Conservation (phyloP, 148 eudicot species). For the Vaccinium myrtillus region DNA sequence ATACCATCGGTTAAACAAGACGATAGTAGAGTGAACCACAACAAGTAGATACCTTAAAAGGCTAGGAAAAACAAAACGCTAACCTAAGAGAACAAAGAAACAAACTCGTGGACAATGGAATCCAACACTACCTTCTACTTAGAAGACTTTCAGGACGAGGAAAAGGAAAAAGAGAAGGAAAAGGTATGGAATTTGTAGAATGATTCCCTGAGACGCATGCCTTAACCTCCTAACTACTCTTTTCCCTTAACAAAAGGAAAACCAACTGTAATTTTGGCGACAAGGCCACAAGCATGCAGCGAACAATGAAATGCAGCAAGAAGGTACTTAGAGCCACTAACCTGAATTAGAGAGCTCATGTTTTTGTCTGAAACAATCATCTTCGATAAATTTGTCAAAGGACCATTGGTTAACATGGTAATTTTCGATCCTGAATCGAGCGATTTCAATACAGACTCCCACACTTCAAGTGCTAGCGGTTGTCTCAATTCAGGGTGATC, state of each 20-base stretch:
- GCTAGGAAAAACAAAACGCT: no score
- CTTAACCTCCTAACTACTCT: no score
- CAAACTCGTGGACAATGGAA: no score
- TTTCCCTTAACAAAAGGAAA: background rate
- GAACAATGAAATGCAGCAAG: background rate
- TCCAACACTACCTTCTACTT: no score
- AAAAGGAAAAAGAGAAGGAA: background rate
- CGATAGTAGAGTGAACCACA: no score
- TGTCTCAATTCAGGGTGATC: conserved; percentile 68
- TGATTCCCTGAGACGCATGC: no score
- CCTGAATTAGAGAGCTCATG: conserved; percentile 56
- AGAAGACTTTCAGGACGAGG: no score
- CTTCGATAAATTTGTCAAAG: conserved; percentile 68
- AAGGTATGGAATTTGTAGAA: no score
- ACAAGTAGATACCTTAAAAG: no score
- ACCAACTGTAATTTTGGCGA: background rate
- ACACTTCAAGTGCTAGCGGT: conserved; percentile 66
- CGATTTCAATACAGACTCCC: conserved; percentile 55
- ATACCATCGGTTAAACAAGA: no score
- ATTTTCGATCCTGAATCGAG: conserved; percentile 41
- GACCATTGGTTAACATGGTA: conserved; percentile 72
- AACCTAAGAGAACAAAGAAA: no score
- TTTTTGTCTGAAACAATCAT: conserved; percentile 54
- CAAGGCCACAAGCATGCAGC: background rate
- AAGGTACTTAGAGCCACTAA: conserved; percentile 14